Percentiles rank a stretch among this genome's conserved stretches.
phyloP scores from a whole-genome alignment of 2,329 filamentous ascomycete species.

The Amesomyces nigricolor region DNA sequence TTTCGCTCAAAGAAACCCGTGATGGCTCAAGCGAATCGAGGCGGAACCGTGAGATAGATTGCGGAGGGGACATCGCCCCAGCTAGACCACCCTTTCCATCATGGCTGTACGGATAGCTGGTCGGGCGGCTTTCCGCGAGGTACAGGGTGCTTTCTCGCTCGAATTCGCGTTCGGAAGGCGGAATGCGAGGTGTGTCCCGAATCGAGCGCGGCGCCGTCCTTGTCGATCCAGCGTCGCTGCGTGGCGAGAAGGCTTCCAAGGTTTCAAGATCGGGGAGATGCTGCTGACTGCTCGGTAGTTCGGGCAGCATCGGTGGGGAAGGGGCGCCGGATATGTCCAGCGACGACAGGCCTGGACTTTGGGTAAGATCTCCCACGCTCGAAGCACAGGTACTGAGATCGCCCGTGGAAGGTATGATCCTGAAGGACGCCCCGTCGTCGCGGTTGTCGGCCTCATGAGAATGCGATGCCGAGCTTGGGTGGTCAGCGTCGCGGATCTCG shows the following conservation, averaged over 20 bases:
- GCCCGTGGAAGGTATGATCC: conserved; percentile 27
- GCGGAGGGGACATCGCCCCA: conserved; percentile 39
- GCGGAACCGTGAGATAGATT: conserved; percentile 44
- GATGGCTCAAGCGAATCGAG: conserved; percentile 36
- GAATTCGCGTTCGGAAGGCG: conserved; percentile 33
- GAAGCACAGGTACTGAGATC: conserved; percentile 27
- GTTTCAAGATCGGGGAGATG: conserved; percentile 48
- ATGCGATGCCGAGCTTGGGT: conserved; percentile 18
- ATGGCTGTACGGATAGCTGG: conserved; percentile 38
- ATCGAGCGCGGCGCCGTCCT: conserved; percentile 36
- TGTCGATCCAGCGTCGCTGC: conserved; percentile 16
- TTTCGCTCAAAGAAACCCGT: conserved; percentile 16
- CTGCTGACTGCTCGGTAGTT: conserved; percentile 29
- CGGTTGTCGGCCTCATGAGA: conserved; percentile 18
- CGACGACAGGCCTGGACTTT: conserved; percentile 33
- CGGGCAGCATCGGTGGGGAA: conserved; percentile 21
- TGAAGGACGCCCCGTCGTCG: conserved; percentile 20
- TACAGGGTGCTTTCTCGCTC: conserved; percentile 36
- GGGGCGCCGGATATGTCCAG: conserved; percentile 28
- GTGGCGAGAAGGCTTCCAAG: conserved; percentile 41
- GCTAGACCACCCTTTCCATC: conserved; percentile 42
- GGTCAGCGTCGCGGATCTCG: conserved; percentile 35
- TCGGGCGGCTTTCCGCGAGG: conserved; percentile 39
- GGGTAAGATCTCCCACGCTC: conserved; percentile 20
- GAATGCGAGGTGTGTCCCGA: conserved; percentile 48